Evolutionary conservation across 75 land plant species (phyloP), one percentile per base, ranked within the genome.

Genomic region (Picea glauca): DNA sequence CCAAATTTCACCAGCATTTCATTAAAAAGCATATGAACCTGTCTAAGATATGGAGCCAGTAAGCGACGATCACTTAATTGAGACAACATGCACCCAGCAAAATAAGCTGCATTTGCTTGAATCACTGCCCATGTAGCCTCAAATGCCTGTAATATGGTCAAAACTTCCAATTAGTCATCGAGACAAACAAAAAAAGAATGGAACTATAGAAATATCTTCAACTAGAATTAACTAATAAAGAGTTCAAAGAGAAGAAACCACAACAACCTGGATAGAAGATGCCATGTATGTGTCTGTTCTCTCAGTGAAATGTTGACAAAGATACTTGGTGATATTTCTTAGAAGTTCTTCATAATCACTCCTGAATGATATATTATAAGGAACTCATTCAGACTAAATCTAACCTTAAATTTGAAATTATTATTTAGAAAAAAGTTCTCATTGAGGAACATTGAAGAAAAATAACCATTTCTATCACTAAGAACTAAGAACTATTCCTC

Each of bases 61-160:
- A 87, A 81, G 66, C 84, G 89, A 8, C 82, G 87, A 78, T 92
- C 99, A 73, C 83, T 84, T 21, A 88, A 78, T 77, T 88, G 80
- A 70, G 94, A 80, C 1, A 97, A 81, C 65, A 97, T 80, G 80
- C 91, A 84, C 65, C 93, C 84, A 38, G 92, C 82, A 66, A 94
- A 91, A 77, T 89, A 90, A 31, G 93, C 86, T 8, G 98, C 99
- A 87, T 97, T 97, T 76, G 98, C 99, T 72, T 97, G 95, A 61
- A 97, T 94, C 18, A 86, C 67, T 30, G 98, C 92, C 95, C 93
- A 94, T 13, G 95, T 90, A 66, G 92, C 87, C 73, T 97, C 99
- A 81, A 92, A 97, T 54, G 95, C 93, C 98, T 96, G 91, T 62
- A 67, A 50, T 3, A 5, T 58, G 23, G 31, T 21, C 6, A 79